Evolutionary conservation across 768 basidiomycete species (phyloP), one percentile per base, ranked within the genome.

Genomic region (Tremella fuciformis): DNA sequence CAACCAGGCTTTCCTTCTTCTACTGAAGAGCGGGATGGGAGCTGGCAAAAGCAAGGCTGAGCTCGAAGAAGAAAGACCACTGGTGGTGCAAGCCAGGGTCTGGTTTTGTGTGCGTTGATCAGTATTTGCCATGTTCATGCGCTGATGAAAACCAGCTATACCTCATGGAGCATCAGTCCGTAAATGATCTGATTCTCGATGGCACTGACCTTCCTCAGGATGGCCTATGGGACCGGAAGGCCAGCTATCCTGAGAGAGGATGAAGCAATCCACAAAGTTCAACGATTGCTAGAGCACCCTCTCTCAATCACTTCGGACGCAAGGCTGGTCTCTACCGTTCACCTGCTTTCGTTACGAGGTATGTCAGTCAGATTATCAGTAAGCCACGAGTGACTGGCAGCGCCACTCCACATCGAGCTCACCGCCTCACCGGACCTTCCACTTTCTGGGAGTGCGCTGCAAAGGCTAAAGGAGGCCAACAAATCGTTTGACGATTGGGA

Each of bases 171-270:
- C 91, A 93, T 74, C 91, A 94, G 89, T 91, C 67, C 65, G 88
- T 83, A 21, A 11, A 21, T 13, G 13, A 25, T 39, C 18, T 19
- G 13, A 9, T 47, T 38, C 22, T 21, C 41, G 16, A 24, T 8
- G 21, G 15, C 50, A 50, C 66, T 75, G 49, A 74, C 50, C 18
- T 13, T 26, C 41, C 52, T n/a, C 63, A 94, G 91, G 71, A 82
- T 97, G 77, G 93, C 91, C 0, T 97, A 93, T 67, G 93, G 92
- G 2, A 94, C 89, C 40, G 92, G 92, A 9, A 86, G 92, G 37
- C 91, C 92, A 1, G 89, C 91, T 0, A 90, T 96, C 46, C 80
- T 96, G 25, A 88, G 89, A 69, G 90, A 94, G 60, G 92, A 97
- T 66, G 91, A 93, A 73, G 88, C 89, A 51, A 91, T 97, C 58